phyloP scores from a whole-genome alignment of 2,329 filamentous ascomycete species.

The Phialophora expanda region DNA sequence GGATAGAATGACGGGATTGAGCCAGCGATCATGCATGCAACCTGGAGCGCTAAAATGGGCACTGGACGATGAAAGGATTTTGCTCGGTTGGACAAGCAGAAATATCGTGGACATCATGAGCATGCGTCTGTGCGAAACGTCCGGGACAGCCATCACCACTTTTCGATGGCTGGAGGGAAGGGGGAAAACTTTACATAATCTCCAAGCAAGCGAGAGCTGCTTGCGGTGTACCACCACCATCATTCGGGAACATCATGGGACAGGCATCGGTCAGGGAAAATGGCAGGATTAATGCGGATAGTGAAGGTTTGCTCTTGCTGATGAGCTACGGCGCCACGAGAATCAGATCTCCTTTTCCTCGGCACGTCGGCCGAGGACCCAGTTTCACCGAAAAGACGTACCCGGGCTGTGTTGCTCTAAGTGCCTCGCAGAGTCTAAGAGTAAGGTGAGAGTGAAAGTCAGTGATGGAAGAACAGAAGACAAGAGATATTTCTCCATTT shows the following conservation, averaged over 20 bases:
- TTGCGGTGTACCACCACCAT: conserved; percentile 14
- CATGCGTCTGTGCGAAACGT: conserved; percentile 8
- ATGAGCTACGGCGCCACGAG: background rate
- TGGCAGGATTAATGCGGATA: background rate
- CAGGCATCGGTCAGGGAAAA: background rate
- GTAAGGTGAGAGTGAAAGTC: background rate
- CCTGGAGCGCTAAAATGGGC: background rate
- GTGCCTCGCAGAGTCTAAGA: background rate
- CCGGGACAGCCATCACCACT: background rate
- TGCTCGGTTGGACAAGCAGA: conserved; percentile 4
- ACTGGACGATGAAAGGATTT: background rate
- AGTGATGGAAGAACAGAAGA: background rate
- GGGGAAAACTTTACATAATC: conserved; percentile 10
- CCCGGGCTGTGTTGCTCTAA: background rate
- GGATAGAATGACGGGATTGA: conserved; percentile 28
- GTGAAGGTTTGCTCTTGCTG: background rate
- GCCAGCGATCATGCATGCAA: conserved; percentile 2
- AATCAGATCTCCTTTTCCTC: background rate
- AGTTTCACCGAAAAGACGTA: background rate
- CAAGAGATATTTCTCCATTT: background rate
- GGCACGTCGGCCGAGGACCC: background rate
- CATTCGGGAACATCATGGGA: background rate
- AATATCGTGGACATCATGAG: background rate
- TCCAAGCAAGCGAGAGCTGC: conserved; percentile 3
- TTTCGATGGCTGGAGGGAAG: background rate